Percentiles rank a stretch among this genome's conserved stretches.
These are phyloP conservation scores for Cystobasidiopsis lactophilus DNA, from an alignment of 768 basidiomycete species.

Conservation along the genomic window DNA sequence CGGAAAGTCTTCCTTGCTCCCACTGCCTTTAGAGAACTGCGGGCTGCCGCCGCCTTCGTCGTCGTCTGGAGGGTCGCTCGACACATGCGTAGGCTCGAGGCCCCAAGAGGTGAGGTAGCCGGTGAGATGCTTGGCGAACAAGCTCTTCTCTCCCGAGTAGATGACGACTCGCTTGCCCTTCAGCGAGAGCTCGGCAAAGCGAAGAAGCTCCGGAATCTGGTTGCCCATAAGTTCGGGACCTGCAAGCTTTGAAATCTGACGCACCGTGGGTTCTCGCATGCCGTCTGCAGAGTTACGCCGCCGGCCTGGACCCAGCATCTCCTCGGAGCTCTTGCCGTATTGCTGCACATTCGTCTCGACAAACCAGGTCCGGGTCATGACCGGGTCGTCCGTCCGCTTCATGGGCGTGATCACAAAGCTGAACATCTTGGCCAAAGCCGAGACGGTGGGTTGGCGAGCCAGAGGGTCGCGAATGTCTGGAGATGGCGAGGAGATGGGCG, in stretches of 20 bases:
- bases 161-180: constrained; percentile 62
- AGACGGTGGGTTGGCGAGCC: neutral
- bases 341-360: neutral
- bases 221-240: too few relatives aligned
- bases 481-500: too few relatives aligned
- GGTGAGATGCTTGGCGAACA: constrained; percentile 79
- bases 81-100: constrained; percentile 62
- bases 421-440: neutral
- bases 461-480: too few relatives aligned
- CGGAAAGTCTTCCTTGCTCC: neutral
- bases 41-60: constrained; percentile 1
- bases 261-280: neutral
- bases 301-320: too few relatives aligned
- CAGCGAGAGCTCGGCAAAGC: constrained; percentile 52
- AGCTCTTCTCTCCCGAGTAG: constrained; percentile 63
- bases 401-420: neutral
- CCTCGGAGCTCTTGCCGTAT: neutral
- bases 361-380: neutral
- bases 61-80: constrained; percentile 23
- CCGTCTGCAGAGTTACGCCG: neutral
- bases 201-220: constrained; percentile 58
- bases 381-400: neutral
- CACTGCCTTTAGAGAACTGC: neutral
- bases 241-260: constrained; percentile 25
- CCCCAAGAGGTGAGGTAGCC: constrained; percentile 89